Conservation (phyloP, 1,139 yeast genomes). For the Kodamaea sp. region DNA sequence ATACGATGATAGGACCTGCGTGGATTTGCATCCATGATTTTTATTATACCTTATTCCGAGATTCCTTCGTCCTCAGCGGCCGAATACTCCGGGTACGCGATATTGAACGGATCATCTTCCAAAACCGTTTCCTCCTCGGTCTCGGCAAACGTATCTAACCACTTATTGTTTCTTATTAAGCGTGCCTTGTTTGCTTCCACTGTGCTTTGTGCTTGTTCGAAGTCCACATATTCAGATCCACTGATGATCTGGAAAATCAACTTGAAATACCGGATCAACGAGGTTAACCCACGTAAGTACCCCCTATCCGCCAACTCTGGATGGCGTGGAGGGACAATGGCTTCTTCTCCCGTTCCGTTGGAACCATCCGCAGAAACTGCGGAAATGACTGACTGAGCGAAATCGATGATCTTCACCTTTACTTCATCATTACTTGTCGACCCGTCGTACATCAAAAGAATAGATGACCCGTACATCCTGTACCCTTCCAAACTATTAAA, state of each 20-base stretch:
- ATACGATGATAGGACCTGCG: too few species aligned
- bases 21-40: too few species aligned
- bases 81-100: constrained; percentile 23
- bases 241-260: constrained; percentile 53
- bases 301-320: constrained; percentile 73
- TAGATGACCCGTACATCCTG: constrained; percentile 87
- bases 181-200: constrained; percentile 28
- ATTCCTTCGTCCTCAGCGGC: constrained; percentile 26
- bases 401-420: constrained; percentile 81
- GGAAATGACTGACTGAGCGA: constrained; percentile 90
- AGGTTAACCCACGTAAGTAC: constrained; percentile 75
- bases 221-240: constrained; percentile 18
- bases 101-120: constrained; percentile 26
- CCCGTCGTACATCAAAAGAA: constrained; percentile 88
- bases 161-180: constrained; percentile 33
- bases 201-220: constrained; percentile 21
- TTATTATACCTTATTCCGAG: constrained; percentile 29
- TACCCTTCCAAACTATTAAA: constrained; percentile 68
- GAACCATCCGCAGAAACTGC: constrained; percentile 29
- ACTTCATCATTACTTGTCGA: constrained; percentile 30
- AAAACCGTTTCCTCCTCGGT: constrained; percentile 23
- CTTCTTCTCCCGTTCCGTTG: constrained; percentile 14
- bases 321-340: constrained; percentile 63
- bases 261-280: constrained; percentile 64
- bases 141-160: constrained; percentile 53